phyloP scores from a whole-genome alignment of 2,329 filamentous ascomycete species.

The Eurotiales sp. region DNA sequence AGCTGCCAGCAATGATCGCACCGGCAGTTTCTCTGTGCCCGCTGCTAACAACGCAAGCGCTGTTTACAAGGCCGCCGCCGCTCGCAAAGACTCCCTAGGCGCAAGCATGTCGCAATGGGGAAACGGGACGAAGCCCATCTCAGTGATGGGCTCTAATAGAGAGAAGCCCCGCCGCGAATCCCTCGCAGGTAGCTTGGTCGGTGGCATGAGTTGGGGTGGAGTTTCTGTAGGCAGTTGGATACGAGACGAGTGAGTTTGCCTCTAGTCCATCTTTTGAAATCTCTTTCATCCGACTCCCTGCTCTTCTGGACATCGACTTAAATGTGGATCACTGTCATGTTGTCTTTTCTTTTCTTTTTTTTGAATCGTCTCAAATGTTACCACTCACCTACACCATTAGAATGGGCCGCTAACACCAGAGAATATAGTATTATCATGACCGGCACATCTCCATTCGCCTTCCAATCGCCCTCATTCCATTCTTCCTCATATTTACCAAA shows the following conservation, averaged over 20 bases:
- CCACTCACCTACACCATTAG: too few species aligned
- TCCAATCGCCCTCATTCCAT: conserved; percentile 92
- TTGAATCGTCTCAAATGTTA: neutral
- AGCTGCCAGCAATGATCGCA: conserved; percentile 38
- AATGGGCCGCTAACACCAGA: conserved; percentile 2
- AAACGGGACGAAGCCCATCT: conserved; percentile 58
- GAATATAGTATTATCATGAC: conserved; percentile 81
- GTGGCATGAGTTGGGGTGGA: conserved; percentile 95
- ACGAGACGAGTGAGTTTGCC: conserved; percentile 72
- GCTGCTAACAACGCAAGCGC: conserved; percentile 33
- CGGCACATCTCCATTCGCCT: conserved; percentile 87
- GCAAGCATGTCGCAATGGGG: conserved; percentile 52
- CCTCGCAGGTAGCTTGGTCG: conserved; percentile 59
- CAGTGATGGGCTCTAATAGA: conserved; percentile 48
- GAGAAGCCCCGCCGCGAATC: conserved; percentile 56
- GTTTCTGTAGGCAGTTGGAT: conserved; percentile 96
- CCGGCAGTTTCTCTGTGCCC: conserved; percentile 43
- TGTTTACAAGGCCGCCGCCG: conserved; percentile 37
- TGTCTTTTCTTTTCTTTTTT: neutral
- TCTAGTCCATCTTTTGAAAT: too few species aligned
- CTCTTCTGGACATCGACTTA: neutral
- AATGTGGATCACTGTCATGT: neutral
- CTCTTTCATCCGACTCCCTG: neutral
- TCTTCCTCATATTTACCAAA: conserved; percentile 96
- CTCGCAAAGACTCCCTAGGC: conserved; percentile 54